Conservation (phyloP, 805 yeast genomes). For the Ogataea henricii region DNA sequence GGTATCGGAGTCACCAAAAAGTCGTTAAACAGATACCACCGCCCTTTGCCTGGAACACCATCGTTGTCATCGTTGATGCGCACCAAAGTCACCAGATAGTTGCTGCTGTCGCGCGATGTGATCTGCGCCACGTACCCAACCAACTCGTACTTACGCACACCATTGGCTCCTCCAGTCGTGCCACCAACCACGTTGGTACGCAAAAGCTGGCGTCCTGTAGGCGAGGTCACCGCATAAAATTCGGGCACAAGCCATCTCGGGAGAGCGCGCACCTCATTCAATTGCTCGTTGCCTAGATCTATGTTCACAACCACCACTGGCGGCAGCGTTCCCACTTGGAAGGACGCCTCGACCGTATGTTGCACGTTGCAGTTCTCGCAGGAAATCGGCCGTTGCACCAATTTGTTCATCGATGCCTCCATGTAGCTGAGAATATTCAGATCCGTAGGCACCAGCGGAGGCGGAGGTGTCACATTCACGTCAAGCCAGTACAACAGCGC, state of each 20-base stretch:
- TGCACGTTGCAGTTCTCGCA: conserved; percentile 54
- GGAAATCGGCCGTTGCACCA: conserved; percentile 48
- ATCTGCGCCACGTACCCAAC: conserved; percentile 73
- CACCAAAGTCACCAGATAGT: conserved; percentile 62
- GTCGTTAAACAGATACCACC: conserved; percentile 89
- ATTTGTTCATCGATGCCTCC: conserved; percentile 60
- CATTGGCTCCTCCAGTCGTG: conserved; percentile 13
- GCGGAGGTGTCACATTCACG: conserved; percentile 39
- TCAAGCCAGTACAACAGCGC: conserved; percentile 43
- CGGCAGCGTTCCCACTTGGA: conserved; percentile 57
- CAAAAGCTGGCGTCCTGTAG: conserved; percentile 29
- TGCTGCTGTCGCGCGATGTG: conserved; percentile 51
- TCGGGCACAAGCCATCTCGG: conserved; percentile 64
- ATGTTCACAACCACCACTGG: conserved; percentile 65
- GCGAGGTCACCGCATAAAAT: conserved; percentile 44
- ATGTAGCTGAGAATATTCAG: conserved; percentile 55
- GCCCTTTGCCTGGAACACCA: conserved; percentile 22
- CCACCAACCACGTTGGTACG: conserved; percentile 29
- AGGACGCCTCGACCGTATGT: conserved; percentile 57
- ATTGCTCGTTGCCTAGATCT: conserved; percentile 55
- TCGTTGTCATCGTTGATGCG: conserved; percentile 39
- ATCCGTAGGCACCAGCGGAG: conserved; percentile 32
- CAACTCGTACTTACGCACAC: conserved; percentile 52
- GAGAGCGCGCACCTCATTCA: conserved; percentile 49
- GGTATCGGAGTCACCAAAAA: conserved; percentile 78